Evolutionary conservation across 495 filamentous ascomycete genomes (phyloP).

Genomic region (Penicillium maclennaniae): DNA sequence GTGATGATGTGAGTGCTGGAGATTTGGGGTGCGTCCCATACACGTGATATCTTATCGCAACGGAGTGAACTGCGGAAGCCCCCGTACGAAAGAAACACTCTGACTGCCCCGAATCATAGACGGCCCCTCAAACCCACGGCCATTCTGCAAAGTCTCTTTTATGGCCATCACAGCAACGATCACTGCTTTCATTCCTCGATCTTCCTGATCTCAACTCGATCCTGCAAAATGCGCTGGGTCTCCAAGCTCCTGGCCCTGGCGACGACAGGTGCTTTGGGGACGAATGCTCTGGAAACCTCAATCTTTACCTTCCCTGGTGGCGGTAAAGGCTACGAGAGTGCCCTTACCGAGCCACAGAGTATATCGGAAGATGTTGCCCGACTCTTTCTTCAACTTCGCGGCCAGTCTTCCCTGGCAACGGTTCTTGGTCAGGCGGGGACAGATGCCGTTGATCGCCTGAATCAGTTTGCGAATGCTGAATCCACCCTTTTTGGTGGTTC

Average conservation of each 20-base stretch:
- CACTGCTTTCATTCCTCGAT: neutral
- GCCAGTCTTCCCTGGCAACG: conserved; percentile 50
- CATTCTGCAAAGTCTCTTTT: neutral
- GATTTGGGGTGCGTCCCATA: neutral
- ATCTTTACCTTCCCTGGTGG: conserved; percentile 34
- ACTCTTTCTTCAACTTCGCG: conserved; percentile 52
- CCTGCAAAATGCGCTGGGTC: conserved; percentile 27
- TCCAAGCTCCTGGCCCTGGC: conserved; percentile 28
- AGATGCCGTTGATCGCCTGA: conserved; percentile 43
- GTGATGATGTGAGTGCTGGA: neutral
- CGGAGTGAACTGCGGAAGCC: neutral
- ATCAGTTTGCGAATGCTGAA: conserved; percentile 43
- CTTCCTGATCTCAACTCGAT: neutral
- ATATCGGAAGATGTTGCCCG: conserved; percentile 46
- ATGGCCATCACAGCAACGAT: neutral
- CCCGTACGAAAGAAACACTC: neutral
- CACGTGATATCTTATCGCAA: conserved; percentile 27
- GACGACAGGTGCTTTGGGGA: conserved; percentile 22
- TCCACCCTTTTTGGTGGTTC: conserved; percentile 37
- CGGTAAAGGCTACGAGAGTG: neutral
- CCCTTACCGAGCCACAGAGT: conserved; percentile 1
- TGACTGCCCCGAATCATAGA: neutral
- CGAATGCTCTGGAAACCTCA: conserved; percentile 30
- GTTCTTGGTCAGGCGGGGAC: conserved; percentile 42
- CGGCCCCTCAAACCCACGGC: neutral